Evolutionary conservation across 2,329 filamentous ascomycete genomes (phyloP), one percentile per base, ranked within the genome.

Genomic region (Bipolaris gigantea): DNA sequence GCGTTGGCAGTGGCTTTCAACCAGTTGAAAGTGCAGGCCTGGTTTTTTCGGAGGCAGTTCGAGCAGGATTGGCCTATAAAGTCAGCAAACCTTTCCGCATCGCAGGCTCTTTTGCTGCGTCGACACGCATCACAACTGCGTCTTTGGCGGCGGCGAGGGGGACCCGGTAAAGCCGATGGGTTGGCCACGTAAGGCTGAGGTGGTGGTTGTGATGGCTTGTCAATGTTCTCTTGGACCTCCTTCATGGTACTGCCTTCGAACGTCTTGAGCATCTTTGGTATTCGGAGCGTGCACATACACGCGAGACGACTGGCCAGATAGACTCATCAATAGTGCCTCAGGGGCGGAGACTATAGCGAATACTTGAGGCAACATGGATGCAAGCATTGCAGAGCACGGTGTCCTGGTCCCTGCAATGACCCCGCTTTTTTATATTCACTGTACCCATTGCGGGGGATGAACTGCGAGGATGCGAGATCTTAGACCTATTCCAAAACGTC

Each of bases 121-220:
- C 76, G 70, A 56, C 77, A 79, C 45, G 76, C 75, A 52, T 79
- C 77, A 56, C 77, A 79, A 52, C 76, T 77, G 35, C 76, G 72
- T 25, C 42, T 42, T 27, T 57, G 55, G 8, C 51, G 53, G 21
- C 53, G 53, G 19, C 48, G 48, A 38, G 48, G 50, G 18, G 43
- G 50, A 4, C 42, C 21, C 5, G 43, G 36, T 5, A 30, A n/a
- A 23, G 43, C n/a, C 21, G 36, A 16, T n/a, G 40, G 43, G 30
- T 45, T 30, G 43, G 23, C 30, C 27, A 30, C 36, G 36, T 33
- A 23, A 7, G 50, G 4, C 23, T 27, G 13, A 41, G 39, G 19
- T 16, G 43, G 11, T n/a, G 19, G 15, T 15, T 30, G 23, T 19
- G 36, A 16, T 6, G 36, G 16, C 9, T 52, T 25, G 30, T 52